Percentiles rank a stretch among this genome's conserved stretches.
Conservation (phyloP, 1,284 basidiomycete genomes). For the Anthracocystis walkeri region DNA sequence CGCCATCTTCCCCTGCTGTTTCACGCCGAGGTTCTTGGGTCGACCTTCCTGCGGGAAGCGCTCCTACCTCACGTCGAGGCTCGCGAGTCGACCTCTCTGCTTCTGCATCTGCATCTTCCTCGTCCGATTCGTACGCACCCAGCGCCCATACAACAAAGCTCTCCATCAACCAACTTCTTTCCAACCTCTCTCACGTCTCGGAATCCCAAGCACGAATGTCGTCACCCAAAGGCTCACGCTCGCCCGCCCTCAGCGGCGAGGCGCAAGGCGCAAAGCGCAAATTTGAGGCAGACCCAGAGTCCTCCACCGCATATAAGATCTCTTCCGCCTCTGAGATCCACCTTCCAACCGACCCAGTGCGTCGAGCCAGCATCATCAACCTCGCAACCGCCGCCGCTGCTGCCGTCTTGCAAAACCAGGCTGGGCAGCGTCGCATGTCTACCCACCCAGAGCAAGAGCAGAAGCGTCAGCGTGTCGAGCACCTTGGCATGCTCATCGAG, state of each 20-base stretch:
- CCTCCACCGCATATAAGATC: slow-evolving; percentile 15
- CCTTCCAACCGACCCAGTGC: slow-evolving; percentile 35
- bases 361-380: slow-evolving; percentile 53
- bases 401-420: slow-evolving; percentile 43
- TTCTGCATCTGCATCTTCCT: slow-evolving; percentile 6
- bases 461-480: slow-evolving; percentile 49
- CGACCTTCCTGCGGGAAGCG: slow-evolving; percentile 23
- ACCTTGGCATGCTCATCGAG: slow-evolving; percentile 45
- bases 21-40: slow-evolving; percentile 46
- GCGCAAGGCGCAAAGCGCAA: slow-evolving; percentile 36
- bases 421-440: slow-evolving; percentile 34
- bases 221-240: slow-evolving; percentile 24
- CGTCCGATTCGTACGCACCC: slow-evolving; percentile 10
- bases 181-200: slow-evolving; percentile 28
- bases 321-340: slow-evolving; percentile 36
- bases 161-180: slow-evolving; percentile 37
- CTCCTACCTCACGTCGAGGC: slow-evolving; percentile 29
- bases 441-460: slow-evolving; percentile 35
- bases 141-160: slow-evolving; percentile 24
- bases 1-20: slow-evolving; percentile 37
- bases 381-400: slow-evolving; percentile 47
- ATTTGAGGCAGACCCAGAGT: slow-evolving; percentile 23
- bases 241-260: slow-evolving; percentile 14
- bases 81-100: slow-evolving; percentile 36
- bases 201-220: slow-evolving; percentile 20